These are phyloP conservation scores for Ogataea glucozyma DNA, from an alignment of 805 yeast species.

Conservation along the genomic window DNA sequence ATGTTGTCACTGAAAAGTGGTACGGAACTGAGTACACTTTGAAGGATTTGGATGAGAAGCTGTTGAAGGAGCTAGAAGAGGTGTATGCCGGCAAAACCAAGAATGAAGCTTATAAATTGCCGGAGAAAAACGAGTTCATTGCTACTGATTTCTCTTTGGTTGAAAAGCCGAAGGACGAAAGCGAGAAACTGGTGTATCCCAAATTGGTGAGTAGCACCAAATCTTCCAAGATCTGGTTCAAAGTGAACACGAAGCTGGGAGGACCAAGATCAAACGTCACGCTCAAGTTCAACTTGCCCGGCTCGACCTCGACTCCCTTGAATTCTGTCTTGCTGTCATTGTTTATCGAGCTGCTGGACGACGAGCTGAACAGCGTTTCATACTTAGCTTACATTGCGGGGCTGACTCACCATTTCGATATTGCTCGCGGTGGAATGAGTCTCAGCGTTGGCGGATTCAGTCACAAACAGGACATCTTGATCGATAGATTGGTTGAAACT, in stretches of 20 bases:
- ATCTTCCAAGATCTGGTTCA: slow-evolving; percentile 73
- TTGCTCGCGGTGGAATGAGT: slow-evolving; percentile 69
- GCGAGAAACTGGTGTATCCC: slow-evolving; percentile 50
- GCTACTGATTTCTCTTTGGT: slow-evolving; percentile 73
- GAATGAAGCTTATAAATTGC: slow-evolving; percentile 44
- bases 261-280: slow-evolving; percentile 82
- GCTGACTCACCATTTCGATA: slow-evolving; percentile 54
- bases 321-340: slow-evolving; percentile 60
- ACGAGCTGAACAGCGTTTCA: slow-evolving; percentile 69
- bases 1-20: slow-evolving; percentile 69
- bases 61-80: slow-evolving; percentile 38
- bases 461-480: slow-evolving; percentile 69
- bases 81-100: slow-evolving; percentile 38
- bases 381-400: slow-evolving; percentile 88
- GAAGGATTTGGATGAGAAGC: slow-evolving; percentile 42
- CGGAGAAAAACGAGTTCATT: slow-evolving; percentile 75
- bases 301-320: slow-evolving; percentile 57
- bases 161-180: slow-evolving; percentile 39
- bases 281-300: slow-evolving; percentile 64
- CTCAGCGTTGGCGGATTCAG: slow-evolving; percentile 76
- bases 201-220: slow-evolving; percentile 53
- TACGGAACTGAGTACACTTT: slow-evolving; percentile 81
- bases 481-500: slow-evolving; percentile 59
- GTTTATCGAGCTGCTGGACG: slow-evolving; percentile 71
- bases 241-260: slow-evolving; percentile 84